Base-by-base conservation (phyloP, 192 early-diverging fungal species). In the Podila minutissima region DNA sequence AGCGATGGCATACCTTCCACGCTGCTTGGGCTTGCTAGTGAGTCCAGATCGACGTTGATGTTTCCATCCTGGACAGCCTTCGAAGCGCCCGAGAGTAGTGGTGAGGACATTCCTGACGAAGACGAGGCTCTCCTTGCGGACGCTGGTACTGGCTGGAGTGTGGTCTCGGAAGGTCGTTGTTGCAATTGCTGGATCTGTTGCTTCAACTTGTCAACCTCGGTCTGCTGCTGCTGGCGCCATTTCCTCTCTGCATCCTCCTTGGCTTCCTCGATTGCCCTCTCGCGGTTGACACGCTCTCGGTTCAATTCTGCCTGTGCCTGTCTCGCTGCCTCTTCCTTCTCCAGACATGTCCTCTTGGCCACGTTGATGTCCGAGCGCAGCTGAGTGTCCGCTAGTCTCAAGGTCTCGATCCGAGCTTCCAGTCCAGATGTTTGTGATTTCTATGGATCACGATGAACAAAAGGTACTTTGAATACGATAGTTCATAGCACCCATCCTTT, bases 201-300 rank as follows among this genome's bases (percentile, higher is more conserved):
- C 60, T 78, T 78, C 29, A 71, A 59, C 29, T 72, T 71, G 37
- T 78, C 75, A 4, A 71, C 32, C 59, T 78, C 75, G 4, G 60
- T 29, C 12, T 72, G 75, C 35, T 78, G 75, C 13, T 58, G 55
- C 29, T 66, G 55, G 8, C 60, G 69, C 59, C 65, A 63, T 38
- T 72, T 78, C 59, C 75, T 50, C 35, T 78, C 75, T 60, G 60
- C 65, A 57, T 78, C 75, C 17, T 65, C 75, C 60, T 67, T 71
- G 51, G 69, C 75, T 33, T 78, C 75, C 35, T 78, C 75, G 12
- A 78, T 26, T 9, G 75, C 69, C n/a, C 69, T 24, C 38, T 72
- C 69, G 17, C 69, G 69, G 22, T 37, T 71, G 28, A 72, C 28
- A 37, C 75, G 75, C 19, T 72, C 75, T 3, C 65, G 58, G 12